phyloP scores from a whole-genome alignment of 495 filamentous ascomycete species.

The Penicillium arizonense region DNA sequence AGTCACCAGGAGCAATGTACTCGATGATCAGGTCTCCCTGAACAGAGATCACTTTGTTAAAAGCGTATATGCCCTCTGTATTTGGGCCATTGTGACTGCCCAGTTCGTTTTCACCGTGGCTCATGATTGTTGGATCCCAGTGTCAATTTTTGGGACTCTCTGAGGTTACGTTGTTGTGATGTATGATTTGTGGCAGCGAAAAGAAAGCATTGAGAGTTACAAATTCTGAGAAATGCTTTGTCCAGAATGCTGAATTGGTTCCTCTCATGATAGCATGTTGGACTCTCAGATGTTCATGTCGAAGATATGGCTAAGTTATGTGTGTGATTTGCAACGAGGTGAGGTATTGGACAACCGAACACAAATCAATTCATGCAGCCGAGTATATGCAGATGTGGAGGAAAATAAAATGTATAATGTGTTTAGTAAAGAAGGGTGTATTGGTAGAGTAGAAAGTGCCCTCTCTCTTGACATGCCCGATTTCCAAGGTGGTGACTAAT shows the following conservation, averaged over 20 bases:
- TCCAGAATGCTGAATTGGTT: background rate
- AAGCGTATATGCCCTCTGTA: background rate
- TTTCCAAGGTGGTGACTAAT: slow-evolving; percentile 1
- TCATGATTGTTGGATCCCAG: background rate
- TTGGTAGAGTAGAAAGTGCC: background rate
- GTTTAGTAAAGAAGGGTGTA: background rate
- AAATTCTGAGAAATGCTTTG: background rate
- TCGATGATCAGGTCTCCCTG: slow-evolving; percentile 40
- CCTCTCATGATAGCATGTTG: background rate
- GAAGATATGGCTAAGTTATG: background rate
- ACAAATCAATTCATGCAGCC: background rate
- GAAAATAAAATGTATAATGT: background rate
- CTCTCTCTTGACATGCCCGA: background rate
- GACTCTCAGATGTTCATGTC: background rate
- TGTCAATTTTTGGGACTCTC: background rate
- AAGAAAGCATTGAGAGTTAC: background rate
- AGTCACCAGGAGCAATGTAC: slow-evolving; percentile 17
- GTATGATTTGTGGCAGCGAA: background rate
- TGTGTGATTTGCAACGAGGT: background rate
- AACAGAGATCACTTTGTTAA: slow-evolving; percentile 19
- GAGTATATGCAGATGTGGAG: background rate
- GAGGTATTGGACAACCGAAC: background rate
- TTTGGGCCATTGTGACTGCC: background rate
- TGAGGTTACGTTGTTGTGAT: background rate
- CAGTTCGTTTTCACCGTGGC: background rate